These are phyloP conservation scores for Colletotrichum cuscutae DNA, from an alignment of 2,329 filamentous ascomycete species.

Conservation along the genomic window DNA sequence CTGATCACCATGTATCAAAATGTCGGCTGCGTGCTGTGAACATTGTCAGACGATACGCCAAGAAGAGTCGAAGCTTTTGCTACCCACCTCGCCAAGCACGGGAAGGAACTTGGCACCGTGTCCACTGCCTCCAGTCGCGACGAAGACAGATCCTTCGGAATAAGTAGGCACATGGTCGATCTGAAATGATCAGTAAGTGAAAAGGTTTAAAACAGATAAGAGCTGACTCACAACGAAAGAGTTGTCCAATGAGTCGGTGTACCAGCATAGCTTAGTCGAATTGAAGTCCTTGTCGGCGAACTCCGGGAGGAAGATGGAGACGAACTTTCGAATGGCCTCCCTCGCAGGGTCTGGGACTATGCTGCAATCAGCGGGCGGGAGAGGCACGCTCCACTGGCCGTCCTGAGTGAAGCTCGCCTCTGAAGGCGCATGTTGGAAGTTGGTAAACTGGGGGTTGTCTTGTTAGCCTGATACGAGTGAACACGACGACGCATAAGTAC, in stretches of 20 bases:
- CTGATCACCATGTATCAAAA: conserved; percentile 40
- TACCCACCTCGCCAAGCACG: conserved; percentile 43
- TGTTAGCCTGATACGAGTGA: conserved; percentile 42
- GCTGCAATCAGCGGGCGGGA: conserved; percentile 38
- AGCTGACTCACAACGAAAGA: conserved; percentile 52
- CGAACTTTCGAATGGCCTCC: conserved; percentile 44
- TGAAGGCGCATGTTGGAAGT: conserved; percentile 43
- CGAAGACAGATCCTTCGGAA: conserved; percentile 44
- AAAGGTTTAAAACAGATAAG: no score
- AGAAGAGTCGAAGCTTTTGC: no score
- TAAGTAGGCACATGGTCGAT: conserved; percentile 47
- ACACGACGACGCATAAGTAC: conserved; percentile 49
- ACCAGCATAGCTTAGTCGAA: conserved; percentile 67
- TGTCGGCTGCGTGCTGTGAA: conserved; percentile 44
- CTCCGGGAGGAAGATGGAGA: conserved; percentile 54
- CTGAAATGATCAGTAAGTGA: conserved; percentile 9
- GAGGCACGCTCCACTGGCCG: conserved; percentile 45
- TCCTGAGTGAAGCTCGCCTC: conserved; percentile 42
- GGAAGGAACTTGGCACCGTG: conserved; percentile 50
- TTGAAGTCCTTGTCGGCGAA: conserved; percentile 44
- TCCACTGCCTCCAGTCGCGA: conserved; percentile 48
- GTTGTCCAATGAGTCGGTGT: conserved; percentile 65
- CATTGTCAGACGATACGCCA: conserved; percentile 17
- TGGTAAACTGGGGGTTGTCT: conserved; percentile 40
- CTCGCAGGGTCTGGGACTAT: conserved; percentile 37